These are phyloP conservation scores for Galerina marginata DNA, from an alignment of 768 basidiomycete species.

Conservation along the genomic window DNA sequence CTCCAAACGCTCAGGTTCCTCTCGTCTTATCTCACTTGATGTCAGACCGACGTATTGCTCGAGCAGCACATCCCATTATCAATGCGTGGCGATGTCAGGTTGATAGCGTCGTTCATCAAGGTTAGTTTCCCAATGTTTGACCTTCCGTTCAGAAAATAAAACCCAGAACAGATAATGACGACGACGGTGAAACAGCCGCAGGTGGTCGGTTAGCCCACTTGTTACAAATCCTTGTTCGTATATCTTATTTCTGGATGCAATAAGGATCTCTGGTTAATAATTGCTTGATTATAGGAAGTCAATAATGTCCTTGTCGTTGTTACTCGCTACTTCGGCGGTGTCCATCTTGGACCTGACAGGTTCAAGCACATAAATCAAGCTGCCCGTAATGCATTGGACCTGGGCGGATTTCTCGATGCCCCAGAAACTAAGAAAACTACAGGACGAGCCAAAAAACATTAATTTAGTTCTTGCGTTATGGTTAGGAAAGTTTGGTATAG, in stretches of 20 bases:
- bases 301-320: constrained; percentile 90
- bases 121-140: constrained; percentile 37
- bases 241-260: not conserved
- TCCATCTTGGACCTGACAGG: constrained; percentile 86
- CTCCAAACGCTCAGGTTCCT: constrained; percentile 57
- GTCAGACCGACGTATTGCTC: constrained; percentile 73
- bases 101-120: constrained; percentile 74
- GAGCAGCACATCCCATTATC: constrained; percentile 80
- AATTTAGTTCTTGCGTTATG: not conserved
- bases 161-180: constrained; percentile 77
- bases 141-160: not conserved
- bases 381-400: constrained; percentile 87
- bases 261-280: not conserved
- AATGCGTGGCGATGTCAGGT: constrained; percentile 84
- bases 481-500: not conserved
- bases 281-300: constrained; percentile 57
- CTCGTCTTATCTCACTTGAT: constrained; percentile 68
- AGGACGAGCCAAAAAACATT: constrained; percentile 33
- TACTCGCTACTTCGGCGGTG: constrained; percentile 93
- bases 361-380: constrained; percentile 96
- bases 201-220: constrained; percentile 91
- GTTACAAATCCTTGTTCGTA: constrained; percentile 79
- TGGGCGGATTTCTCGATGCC: constrained; percentile 83
- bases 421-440: constrained; percentile 34
- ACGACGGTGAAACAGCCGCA: constrained; percentile 93